Base-by-base conservation (phyloP, 2,329 filamentous ascomycete species). In the Xylariaceae sp. region DNA sequence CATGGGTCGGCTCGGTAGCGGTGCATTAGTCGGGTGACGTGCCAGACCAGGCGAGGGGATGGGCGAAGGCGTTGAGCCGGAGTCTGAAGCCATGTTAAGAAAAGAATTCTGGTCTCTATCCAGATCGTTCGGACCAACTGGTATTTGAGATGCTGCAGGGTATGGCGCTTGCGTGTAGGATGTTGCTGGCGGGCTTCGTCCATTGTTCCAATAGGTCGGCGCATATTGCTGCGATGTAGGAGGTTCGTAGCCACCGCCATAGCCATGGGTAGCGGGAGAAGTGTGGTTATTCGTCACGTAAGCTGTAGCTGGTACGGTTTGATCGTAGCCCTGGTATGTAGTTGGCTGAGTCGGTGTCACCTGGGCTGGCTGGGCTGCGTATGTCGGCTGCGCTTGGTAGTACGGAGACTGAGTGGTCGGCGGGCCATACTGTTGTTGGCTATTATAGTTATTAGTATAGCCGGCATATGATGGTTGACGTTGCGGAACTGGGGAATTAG, bases 11-110 rank as follows among this genome's bases (percentile, higher is more conserved):
- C 67, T 79, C n/a, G 79, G 76, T 37, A 83, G 64, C 34, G 80
- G 74, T 44, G 80, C 73, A 61, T 82, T 75, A 14, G 80, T 83
- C 1, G 80, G 79, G 47, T 82, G 76, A 41, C 79, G 71, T 48
- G 73, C 70, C 10, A 80, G 60, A n/a, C 74, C 69, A 2, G 71
- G 65, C 5, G 72, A 69, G 6, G 70, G 66, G 23, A 70, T 47
- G 5, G 72, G 70, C 2, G 77, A 79, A 0, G 68, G 61, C 25
- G 73, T 71, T 3, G 78, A 79, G 48, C 71, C 72, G 6, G 77
- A 75, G 22, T 76, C 70, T 10, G 69, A 69, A 1, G 65, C 59
- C 17, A 73, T 66, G 55, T 60, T 71, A 41, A 71, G 64, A 48
- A 72, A 73, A 3, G 71, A 66, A 53, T 68, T 66, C 12, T 72